Percentiles rank a stretch among this genome's conserved stretches.
These are phyloP conservation scores for Cystofilobasidium macerans DNA, from an alignment of 768 basidiomycete species.

Conservation along the genomic window DNA sequence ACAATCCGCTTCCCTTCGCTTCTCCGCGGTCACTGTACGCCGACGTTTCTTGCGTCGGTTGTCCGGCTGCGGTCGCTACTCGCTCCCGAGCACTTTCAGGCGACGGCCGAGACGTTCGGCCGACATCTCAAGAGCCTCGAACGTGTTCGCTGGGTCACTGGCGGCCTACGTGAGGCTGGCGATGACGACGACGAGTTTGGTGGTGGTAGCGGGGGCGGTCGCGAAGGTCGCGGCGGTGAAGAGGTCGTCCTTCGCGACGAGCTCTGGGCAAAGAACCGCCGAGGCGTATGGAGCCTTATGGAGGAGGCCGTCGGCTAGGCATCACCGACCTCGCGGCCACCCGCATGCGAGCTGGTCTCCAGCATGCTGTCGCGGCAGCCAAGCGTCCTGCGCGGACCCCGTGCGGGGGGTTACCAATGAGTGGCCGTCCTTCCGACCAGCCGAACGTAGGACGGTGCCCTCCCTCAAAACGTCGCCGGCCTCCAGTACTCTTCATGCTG, in stretches of 20 bases:
- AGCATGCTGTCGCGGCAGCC: no score
- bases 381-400: no score
- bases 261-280: not conserved
- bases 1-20: conserved; percentile 1
- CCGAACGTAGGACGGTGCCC: no score
- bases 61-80: not conserved
- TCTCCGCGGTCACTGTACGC: conserved; percentile 1
- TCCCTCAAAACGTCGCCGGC: no score
- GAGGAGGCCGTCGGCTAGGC: not conserved
- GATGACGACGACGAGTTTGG: not conserved
- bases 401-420: no score
- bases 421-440: no score
- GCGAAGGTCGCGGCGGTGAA: not conserved
- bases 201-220: not conserved
- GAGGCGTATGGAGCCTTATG: not conserved
- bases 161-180: not conserved
- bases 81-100: not conserved
- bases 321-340: no score
- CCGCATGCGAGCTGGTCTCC: no score
- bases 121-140: not conserved
- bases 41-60: not conserved
- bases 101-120: not conserved
- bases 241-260: conserved; percentile 1
- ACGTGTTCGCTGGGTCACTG: not conserved
- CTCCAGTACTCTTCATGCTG: no score